These are phyloP conservation scores for Paramecium sonneborni DNA, from an alignment of 73 alveolate genomes.

Conservation along the genomic window DNA sequence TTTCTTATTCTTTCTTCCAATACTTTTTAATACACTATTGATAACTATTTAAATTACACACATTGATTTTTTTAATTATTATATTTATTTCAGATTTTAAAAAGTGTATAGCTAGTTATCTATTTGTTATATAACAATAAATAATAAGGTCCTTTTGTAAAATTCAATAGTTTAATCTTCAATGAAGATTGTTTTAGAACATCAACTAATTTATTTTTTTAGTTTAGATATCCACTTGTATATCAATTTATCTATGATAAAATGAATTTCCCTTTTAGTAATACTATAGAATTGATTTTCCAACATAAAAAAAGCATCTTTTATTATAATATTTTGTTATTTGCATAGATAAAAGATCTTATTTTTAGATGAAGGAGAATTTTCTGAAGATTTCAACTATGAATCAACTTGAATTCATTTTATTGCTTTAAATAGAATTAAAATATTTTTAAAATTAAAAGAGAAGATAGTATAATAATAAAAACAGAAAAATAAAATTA, in stretches of 20 bases:
- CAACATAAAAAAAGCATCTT: background rate
- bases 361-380: background rate
- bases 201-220: too few species aligned
- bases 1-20: background rate
- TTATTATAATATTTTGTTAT: background rate
- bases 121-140: background rate
- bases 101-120: background rate
- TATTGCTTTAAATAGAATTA: too few species aligned
- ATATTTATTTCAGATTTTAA: background rate
- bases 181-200: too few species aligned
- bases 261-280: too few species aligned
- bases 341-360: background rate
- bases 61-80: background rate
- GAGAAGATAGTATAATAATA: too few species aligned
- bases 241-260: too few species aligned
- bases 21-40: background rate
- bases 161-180: background rate
- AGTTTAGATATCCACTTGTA: too few species aligned
- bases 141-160: background rate
- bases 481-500: too few species aligned
- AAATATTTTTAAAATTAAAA: too few species aligned
- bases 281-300: background rate
- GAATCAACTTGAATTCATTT: background rate
- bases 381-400: background rate
- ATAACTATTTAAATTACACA: background rate